Base-by-base conservation (phyloP, 169 alveolate genomes). In the Eimeria necatrix region DNA sequence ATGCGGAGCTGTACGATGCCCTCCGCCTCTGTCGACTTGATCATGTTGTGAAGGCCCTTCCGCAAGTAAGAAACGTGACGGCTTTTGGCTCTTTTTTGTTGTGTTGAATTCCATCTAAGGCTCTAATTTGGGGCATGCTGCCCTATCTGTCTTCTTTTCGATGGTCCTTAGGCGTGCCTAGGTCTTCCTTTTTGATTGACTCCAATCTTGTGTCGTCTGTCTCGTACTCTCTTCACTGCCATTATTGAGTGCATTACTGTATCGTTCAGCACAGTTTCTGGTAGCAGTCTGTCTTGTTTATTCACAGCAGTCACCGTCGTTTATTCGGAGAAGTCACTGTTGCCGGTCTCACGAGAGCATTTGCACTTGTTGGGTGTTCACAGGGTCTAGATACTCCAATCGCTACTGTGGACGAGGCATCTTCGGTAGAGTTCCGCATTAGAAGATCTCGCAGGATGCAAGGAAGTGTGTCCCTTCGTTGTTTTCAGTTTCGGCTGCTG, bases 1-100 rank as follows among this genome's bases (percentile, higher is more conserved):
- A 96, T 76, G 91, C 85, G 1, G 95, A 96, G 64, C 94, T 97
- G 26, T 73, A 41, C 52, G 71, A 81, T 53, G 97, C 81, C 53
- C 93, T 97, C 22, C 53, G 95, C 24, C 60, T 85, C 26, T 85
- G 96, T 26, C 89, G 90, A 3, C 73, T 83, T 22, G 91, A n/a
- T 0, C 48, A 83, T n/a, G 73, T 84, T 59, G 94, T 95, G n/a
- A 70, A 68, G 64, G 85, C 73, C 22, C 91, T 95, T 20, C 95
- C 96, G 8, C 90, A 97, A 16, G 96, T 80, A 51, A 5, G 88
- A 5, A 6, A n/a, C n/a, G 41, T 6, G 53, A n/a, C 14, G 20
- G 46, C 10, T 14, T 10, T 68, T 48, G 12, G 8, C 12, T 12
- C 64, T 9, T 5, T 2, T 32, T 32, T 0, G 26, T 20, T 20